Evolutionary conservation across 768 basidiomycete species (phyloP).

Genomic region (Pleurotus tuber-regium): DNA sequence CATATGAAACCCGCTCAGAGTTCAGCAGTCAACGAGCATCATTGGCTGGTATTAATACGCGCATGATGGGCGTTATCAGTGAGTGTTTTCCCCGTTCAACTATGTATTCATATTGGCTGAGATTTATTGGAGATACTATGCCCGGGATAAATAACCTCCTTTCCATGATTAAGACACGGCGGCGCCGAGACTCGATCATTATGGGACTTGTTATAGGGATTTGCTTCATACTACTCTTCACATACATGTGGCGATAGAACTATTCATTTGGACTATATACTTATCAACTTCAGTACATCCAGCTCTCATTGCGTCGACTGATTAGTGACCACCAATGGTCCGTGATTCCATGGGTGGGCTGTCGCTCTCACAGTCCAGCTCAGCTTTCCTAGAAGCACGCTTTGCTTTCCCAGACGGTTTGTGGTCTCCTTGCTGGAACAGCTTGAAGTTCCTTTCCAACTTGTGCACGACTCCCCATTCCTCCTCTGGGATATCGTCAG

Average conservation of each 20-base stretch:
- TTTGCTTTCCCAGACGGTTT: conserved; percentile 10
- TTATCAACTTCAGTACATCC: neutral
- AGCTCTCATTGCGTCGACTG: no score
- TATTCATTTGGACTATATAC: neutral
- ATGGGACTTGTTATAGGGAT: conserved; percentile 87
- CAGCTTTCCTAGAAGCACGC: neutral
- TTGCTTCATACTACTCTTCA: conserved; percentile 60
- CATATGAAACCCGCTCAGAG: conserved; percentile 94
- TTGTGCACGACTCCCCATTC: conserved; percentile 65
- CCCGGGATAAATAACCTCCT: conserved; percentile 94
- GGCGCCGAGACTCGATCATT: conserved; percentile 87
- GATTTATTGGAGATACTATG: conserved; percentile 62
- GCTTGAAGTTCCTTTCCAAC: conserved; percentile 70
- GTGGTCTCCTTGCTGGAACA: conserved; percentile 54
- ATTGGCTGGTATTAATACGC: conserved; percentile 74
- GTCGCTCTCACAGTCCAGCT: no score
- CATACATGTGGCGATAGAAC: conserved; percentile 43
- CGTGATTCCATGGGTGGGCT: no score
- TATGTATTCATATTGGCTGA: neutral
- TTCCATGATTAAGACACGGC: conserved; percentile 88
- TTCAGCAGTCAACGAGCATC: conserved; percentile 80
- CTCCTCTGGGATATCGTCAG: conserved; percentile 28
- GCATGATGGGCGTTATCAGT: conserved; percentile 86
- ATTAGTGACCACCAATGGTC: no score
- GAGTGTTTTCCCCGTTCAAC: conserved; percentile 24